Evolutionary conservation across 371 early-diverging fungal genomes (phyloP).

Genomic region (Mortierella sp.): DNA sequence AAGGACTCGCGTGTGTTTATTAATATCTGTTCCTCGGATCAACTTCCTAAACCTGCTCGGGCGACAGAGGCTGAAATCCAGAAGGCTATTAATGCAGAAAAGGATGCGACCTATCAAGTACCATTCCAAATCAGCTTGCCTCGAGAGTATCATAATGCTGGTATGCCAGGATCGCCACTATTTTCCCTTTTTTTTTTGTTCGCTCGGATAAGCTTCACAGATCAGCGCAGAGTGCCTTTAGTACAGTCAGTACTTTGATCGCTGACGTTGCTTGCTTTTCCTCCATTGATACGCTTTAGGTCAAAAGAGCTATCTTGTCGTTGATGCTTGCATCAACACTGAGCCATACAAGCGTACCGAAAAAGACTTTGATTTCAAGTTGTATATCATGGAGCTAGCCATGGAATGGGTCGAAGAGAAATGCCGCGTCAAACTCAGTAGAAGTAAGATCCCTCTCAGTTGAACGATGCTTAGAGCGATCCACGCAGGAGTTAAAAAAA

Average conservation of each 20-base stretch:
- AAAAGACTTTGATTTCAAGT: constrained; percentile 66
- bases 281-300: constrained; percentile 46
- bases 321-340: constrained; percentile 78
- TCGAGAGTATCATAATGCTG: constrained; percentile 58
- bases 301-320: constrained; percentile 61
- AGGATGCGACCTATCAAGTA: constrained; percentile 68
- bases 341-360: constrained; percentile 63
- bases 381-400: constrained; percentile 74
- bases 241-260: too few species aligned
- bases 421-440: constrained; percentile 38
- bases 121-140: constrained; percentile 71
- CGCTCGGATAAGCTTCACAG: too few species aligned
- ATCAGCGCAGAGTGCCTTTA: too few species aligned
- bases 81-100: constrained; percentile 69
- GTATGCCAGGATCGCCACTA: constrained; percentile 24
- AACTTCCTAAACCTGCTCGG: constrained; percentile 70
- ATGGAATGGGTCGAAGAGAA: constrained; percentile 76
- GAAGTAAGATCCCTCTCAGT: constrained; percentile 32
- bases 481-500: background rate
- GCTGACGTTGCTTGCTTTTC: background rate
- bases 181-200: background rate
- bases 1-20: constrained; percentile 68
- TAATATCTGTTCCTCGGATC: constrained; percentile 73
- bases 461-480: background rate
- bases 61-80: constrained; percentile 71